Conservation (phyloP, 768 basidiomycete species). For the Postia placenta region DNA sequence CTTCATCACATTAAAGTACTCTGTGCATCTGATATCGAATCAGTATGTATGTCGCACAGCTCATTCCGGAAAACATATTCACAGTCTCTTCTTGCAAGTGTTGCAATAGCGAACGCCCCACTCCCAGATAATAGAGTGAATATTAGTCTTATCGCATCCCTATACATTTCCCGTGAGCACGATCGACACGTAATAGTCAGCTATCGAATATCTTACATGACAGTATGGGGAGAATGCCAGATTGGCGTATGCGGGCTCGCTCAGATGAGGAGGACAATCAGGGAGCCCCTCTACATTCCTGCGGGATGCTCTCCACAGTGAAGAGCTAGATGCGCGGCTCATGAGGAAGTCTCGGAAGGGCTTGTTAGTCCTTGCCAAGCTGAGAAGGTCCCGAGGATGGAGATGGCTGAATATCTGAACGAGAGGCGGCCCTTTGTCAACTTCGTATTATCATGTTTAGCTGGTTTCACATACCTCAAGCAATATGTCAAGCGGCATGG, state of each 20-base stretch:
- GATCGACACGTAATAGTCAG: background rate
- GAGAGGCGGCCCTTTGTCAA: background rate
- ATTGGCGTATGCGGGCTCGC: constrained; percentile 15
- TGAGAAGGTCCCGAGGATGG: constrained; percentile 15
- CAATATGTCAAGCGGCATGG: constrained; percentile 11
- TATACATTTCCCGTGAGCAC: background rate
- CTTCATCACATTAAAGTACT: too few relatives aligned
- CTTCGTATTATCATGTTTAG: too few relatives aligned
- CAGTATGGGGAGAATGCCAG: constrained; percentile 13
- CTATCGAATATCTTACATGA: constrained; percentile 6
- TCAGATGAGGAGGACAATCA: constrained; percentile 11
- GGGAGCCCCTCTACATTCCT: constrained; percentile 10
- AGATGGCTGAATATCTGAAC: constrained; percentile 10
- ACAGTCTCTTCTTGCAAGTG: constrained; percentile 7
- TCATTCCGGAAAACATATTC: background rate
- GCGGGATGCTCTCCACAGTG: constrained; percentile 9
- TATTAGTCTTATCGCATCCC: constrained; percentile 9
- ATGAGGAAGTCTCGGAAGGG: constrained; percentile 13
- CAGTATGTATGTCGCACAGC: too few relatives aligned
- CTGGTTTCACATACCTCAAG: constrained; percentile 7
- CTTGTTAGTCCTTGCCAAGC: constrained; percentile 10
- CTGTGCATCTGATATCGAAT: too few relatives aligned
- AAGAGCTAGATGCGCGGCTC: constrained; percentile 3
- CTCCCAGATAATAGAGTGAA: constrained; percentile 9
- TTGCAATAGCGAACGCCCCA: constrained; percentile 11